These are phyloP conservation scores for Biscutella laevigata DNA, from an alignment of 441 rosid genomes.

Conservation along the genomic window DNA sequence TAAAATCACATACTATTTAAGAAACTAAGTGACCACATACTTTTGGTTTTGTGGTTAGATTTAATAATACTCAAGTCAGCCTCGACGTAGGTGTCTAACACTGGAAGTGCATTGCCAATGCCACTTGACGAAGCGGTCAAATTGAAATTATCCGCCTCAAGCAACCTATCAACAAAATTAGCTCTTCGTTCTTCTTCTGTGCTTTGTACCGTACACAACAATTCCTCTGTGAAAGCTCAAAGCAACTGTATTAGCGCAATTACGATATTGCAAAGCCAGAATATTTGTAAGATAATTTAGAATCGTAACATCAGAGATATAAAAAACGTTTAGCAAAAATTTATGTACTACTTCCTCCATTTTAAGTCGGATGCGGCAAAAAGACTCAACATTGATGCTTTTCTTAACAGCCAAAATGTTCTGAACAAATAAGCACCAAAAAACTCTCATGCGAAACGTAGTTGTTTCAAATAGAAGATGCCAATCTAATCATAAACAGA, in stretches of 20 bases:
- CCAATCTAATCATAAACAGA: neutral
- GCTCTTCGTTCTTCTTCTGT: constrained; percentile 59
- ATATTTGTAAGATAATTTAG: neutral
- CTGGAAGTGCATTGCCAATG: constrained; percentile 23
- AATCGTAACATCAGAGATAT: constrained; percentile 5
- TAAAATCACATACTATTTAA: neutral
- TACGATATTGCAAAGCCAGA: constrained; percentile 6
- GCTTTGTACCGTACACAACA: constrained; percentile 37
- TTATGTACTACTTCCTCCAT: neutral
- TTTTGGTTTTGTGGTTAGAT: constrained; percentile 30
- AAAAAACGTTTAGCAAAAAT: neutral
- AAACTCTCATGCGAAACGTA: neutral
- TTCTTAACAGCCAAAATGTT: neutral
- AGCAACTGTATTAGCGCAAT: constrained; percentile 2
- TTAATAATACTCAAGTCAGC: constrained; percentile 21
- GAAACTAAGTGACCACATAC: constrained; percentile 30
- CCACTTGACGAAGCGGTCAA: constrained; percentile 21
- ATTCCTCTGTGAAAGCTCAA: constrained; percentile 40
- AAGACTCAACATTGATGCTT: neutral
- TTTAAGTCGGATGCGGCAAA: neutral
- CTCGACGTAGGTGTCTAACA: constrained; percentile 26
- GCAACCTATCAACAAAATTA: constrained; percentile 66
- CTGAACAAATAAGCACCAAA: neutral
- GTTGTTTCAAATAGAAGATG: too few relatives aligned
- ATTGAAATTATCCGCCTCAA: constrained; percentile 38